Conservation (phyloP, 228 moss, liverwort and hornwort genomes). For the Sphagnum fallax region DNA sequence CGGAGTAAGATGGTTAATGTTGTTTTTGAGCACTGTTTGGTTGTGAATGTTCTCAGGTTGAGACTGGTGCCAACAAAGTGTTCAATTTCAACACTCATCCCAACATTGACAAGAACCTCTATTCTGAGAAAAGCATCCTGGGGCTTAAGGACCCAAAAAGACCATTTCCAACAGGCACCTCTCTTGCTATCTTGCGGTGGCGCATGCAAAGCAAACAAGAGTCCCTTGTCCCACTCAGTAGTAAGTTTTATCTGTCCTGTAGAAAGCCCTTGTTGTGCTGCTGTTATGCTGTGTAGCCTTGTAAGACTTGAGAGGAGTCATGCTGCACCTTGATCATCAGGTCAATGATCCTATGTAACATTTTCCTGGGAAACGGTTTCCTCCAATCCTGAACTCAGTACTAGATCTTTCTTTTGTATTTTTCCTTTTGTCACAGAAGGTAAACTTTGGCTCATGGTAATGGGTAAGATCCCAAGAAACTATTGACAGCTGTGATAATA, state of each 20-base stretch:
- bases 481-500: too few species aligned
- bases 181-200: constrained; percentile 80
- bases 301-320: background rate
- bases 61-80: constrained; percentile 48
- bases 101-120: constrained; percentile 68
- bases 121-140: constrained; percentile 46
- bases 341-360: too few species aligned
- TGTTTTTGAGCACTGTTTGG: background rate
- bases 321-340: too few species aligned
- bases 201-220: constrained; percentile 89
- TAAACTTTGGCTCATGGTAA: too few species aligned
- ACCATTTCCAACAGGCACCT: constrained; percentile 80
- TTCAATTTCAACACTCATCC: constrained; percentile 69
- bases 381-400: too few species aligned
- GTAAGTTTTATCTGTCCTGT: constrained; percentile 35
- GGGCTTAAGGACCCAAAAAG: constrained; percentile 67
- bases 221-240: constrained; percentile 84
- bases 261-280: background rate
- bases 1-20: background rate
- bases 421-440: too few species aligned
- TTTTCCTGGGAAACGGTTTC: too few species aligned
- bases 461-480: too few species aligned
- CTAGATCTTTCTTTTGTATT: too few species aligned
- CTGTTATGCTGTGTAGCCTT: background rate
- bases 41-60: constrained; percentile 35